phyloP scores from a whole-genome alignment of 2,329 filamentous ascomycete species.

The Drechslera avenae region DNA sequence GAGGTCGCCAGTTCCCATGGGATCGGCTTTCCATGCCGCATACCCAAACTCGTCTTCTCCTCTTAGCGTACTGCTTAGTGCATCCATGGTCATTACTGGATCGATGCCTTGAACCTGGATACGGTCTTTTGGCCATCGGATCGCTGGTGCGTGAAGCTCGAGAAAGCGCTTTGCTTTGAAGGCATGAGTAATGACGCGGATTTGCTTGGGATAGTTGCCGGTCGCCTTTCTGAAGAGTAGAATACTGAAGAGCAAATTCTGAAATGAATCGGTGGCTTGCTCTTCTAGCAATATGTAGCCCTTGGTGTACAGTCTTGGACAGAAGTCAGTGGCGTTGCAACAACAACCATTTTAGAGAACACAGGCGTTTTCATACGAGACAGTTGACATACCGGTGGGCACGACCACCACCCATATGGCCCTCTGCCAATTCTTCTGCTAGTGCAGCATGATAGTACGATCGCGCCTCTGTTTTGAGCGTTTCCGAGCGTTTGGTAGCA shows the following conservation, averaged over 20 bases:
- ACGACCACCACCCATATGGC: conserved; percentile 31
- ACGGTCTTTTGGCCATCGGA: conserved; percentile 50
- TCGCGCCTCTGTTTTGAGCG: conserved; percentile 42
- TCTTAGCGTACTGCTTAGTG: conserved; percentile 43
- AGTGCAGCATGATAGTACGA: conserved; percentile 46
- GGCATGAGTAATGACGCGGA: conserved; percentile 55
- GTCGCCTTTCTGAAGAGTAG: conserved; percentile 55
- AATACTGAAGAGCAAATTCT: conserved; percentile 81
- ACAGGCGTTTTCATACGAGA: no score
- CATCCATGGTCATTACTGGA: conserved; percentile 48
- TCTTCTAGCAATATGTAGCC: conserved; percentile 66
- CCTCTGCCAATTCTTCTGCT: conserved; percentile 29
- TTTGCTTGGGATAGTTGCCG: conserved; percentile 48
- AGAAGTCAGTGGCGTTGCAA: background rate
- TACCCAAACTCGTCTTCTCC: conserved; percentile 49
- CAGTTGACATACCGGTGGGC: conserved; percentile 15
- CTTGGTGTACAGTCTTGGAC: conserved; percentile 36
- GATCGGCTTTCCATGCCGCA: conserved; percentile 47
- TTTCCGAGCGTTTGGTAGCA: conserved; percentile 39
- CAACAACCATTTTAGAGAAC: no score
- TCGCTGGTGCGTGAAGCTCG: conserved; percentile 48
- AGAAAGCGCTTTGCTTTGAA: conserved; percentile 55
- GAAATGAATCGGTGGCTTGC: conserved; percentile 80
- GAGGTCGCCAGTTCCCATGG: conserved; percentile 44
- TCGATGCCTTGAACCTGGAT: conserved; percentile 54